phyloP scores from a whole-genome alignment of 257 asterid species.

The Fraxinus americana region DNA sequence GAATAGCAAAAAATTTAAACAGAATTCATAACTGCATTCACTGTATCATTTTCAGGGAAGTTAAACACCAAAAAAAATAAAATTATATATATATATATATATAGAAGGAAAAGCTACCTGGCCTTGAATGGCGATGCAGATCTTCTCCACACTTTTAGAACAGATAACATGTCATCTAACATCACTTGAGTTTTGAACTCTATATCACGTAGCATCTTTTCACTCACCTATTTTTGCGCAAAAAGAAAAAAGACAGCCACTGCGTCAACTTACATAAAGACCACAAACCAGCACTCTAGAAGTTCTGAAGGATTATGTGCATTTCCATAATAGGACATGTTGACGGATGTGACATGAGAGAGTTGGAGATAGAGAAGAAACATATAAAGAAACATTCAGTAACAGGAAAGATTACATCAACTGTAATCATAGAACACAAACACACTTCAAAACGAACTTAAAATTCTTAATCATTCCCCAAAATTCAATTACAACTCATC shows the following conservation, averaged over 20 bases:
- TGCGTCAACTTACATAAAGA: neutral
- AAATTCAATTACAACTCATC: neutral
- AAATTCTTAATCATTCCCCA: too few relatives aligned
- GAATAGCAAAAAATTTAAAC: neutral
- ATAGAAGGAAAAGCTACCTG: slow-evolving; percentile 43
- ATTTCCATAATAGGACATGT: neutral
- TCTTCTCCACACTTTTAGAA: slow-evolving; percentile 64
- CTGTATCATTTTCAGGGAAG: neutral
- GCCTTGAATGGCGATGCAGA: slow-evolving; percentile 54
- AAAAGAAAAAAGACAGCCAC: neutral
- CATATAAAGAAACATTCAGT: neutral
- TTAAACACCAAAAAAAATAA: neutral
- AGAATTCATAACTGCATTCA: neutral
- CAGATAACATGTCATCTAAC: slow-evolving; percentile 56
- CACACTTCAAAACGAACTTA: neutral
- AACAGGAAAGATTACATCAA: neutral
- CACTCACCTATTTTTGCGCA: slow-evolving; percentile 56
- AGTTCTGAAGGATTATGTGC: slow-evolving; percentile 6
- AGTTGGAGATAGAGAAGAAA: neutral
- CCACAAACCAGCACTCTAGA: neutral
- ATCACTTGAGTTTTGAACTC: slow-evolving; percentile 66
- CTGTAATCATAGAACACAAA: slow-evolving; percentile 2
- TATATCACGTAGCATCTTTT: slow-evolving; percentile 60
- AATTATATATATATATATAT: neutral
- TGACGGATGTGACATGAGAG: neutral